phyloP scores from a whole-genome alignment of 257 asterid species.

The Nicotiana sylvestris region DNA sequence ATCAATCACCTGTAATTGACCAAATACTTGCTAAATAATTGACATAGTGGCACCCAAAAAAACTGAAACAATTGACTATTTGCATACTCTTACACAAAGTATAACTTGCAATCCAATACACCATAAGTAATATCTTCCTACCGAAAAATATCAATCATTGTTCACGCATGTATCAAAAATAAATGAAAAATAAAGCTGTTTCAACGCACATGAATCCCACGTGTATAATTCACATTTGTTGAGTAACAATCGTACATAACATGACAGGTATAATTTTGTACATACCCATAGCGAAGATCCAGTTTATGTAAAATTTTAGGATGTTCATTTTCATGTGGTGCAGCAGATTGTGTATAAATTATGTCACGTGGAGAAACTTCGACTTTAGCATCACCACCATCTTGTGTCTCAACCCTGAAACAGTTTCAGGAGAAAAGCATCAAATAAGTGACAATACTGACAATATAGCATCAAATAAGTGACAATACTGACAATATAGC shows the following conservation, averaged over 20 bases:
- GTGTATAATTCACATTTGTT: not conserved
- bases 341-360: conserved; percentile 81
- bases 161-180: not conserved
- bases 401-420: conserved; percentile 94
- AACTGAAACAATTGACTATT: not conserved
- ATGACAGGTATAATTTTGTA: conserved; percentile 3
- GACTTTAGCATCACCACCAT: conserved; percentile 95
- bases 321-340: conserved; percentile 56
- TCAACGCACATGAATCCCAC: not conserved
- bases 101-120: not conserved
- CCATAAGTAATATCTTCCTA: not conserved
- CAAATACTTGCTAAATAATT: not conserved
- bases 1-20: not conserved
- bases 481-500: not conserved
- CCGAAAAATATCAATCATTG: not conserved
- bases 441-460: not conserved
- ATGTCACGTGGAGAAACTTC: conserved; percentile 98
- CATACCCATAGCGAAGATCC: conserved; percentile 90
- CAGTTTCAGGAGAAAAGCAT: not conserved
- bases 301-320: conserved; percentile 80
- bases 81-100: not conserved
- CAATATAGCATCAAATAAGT: not conserved
- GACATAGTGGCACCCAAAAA: not conserved
- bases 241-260: not conserved
- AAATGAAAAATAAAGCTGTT: not conserved